Base-by-base conservation (phyloP, 2,329 filamentous ascomycete species). In the Diplodia sapinea region DNA sequence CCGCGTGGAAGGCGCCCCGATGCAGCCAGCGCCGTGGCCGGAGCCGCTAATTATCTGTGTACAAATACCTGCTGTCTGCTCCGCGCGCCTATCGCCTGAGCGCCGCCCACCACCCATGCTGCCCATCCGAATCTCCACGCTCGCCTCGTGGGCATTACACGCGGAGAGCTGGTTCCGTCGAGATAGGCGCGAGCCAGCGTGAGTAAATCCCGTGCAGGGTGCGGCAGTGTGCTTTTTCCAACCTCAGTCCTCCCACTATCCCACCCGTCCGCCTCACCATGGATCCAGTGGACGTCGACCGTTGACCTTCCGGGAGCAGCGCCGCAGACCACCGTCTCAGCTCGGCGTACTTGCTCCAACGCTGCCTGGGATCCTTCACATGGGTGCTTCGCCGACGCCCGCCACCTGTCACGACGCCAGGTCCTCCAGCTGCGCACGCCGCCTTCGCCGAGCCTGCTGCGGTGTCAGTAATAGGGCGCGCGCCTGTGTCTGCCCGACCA, bases 41-140 rank as follows among this genome's bases (percentile, higher is more conserved):
- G 36, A 12, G 23, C 43, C 12, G 12, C 40, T 12, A 47, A 62
- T 38, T 38, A 50, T 38, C 51, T 31, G 59, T 63, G 59, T 63
- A 63, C 59, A 63, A 63, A 63, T 63, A 63, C 40, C 40, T 51
- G 47, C 43, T 51, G 59, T 51, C 47, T 36, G 40, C 57, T 50
- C 43, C 57, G n/a, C 57, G 36, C 26, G 57, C 59, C 43, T 63
- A 63, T 63, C 59, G 59, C 57, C 38, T 15, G 26, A 12, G 26
- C 57, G 40, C 40, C 57, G 57, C 31, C 59, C 43, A 26, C 36
- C 29, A 51, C 47, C 43, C 59, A 51, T 51, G 43, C 47, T 63
- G 31, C 47, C 8, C 59, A 63, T 62, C 57, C 57, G 40, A 49
- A 17, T 61, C 57, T 51, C 59, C 59, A 51, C 59, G 59, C 47